Evolutionary conservation across 1,139 yeast species (phyloP).

Genomic region (Pichia sp.): DNA sequence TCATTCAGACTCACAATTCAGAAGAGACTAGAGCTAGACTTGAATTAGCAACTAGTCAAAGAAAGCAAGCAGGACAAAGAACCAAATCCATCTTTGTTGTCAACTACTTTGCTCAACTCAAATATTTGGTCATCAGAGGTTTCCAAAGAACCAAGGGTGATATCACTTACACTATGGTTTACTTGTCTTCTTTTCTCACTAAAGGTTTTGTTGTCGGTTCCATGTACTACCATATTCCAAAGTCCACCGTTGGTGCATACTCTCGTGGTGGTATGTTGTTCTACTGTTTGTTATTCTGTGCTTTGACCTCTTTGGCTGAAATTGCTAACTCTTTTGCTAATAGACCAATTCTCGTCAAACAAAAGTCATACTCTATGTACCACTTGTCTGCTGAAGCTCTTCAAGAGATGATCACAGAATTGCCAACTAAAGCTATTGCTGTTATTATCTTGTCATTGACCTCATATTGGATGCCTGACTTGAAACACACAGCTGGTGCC

Average conservation of each 20-base stretch:
- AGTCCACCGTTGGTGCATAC: conserved; percentile 42
- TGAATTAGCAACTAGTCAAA: conserved; percentile 29
- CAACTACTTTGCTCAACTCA: conserved; percentile 39
- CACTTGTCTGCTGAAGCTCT: conserved; percentile 57
- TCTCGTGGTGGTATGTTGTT: conserved; percentile 54
- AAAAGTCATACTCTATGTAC: conserved; percentile 46
- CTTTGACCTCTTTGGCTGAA: conserved; percentile 50
- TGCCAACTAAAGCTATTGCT: conserved; percentile 43
- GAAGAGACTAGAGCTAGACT: conserved; percentile 34
- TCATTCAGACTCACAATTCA: conserved; percentile 23
- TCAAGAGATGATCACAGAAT: conserved; percentile 37
- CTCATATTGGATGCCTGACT: conserved; percentile 44
- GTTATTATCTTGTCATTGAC: conserved; percentile 38
- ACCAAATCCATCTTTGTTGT: conserved; percentile 38
- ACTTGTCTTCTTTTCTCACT: conserved; percentile 35
- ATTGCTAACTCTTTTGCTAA: conserved; percentile 41
- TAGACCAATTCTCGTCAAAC: conserved; percentile 50
- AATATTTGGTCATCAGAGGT: conserved; percentile 40
- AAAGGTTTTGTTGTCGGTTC: conserved; percentile 51
- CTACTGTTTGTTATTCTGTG: conserved; percentile 45
- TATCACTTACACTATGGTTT: conserved; percentile 38
- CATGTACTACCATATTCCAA: conserved; percentile 40
- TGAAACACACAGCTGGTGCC: conserved; percentile 45
- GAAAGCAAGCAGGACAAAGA: conserved; percentile 34
- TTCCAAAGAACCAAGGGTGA: conserved; percentile 39